Conservation (phyloP, 208 protist species). For the Crithidia bombi region DNA sequence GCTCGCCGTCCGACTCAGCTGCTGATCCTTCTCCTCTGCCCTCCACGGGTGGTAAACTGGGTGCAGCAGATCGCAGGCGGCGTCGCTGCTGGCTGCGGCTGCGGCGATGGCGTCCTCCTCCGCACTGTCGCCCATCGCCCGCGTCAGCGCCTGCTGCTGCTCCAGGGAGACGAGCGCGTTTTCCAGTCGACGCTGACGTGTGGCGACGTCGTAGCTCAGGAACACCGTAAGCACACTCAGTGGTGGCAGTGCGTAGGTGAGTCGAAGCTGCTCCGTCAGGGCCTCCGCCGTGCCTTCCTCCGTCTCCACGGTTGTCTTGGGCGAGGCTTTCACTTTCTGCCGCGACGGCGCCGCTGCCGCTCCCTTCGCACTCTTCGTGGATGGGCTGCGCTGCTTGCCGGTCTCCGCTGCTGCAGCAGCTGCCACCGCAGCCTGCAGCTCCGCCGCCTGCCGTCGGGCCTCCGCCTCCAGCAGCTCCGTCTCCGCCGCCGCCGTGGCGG, state of each 20-base stretch:
- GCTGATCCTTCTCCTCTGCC: conserved; percentile 20
- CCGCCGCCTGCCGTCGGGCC: conserved; percentile 27
- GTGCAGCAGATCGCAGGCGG: conserved; percentile 12
- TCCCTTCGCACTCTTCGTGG: conserved; percentile 19
- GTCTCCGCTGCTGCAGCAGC: conserved; percentile 12
- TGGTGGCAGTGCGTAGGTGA: conserved; percentile 57
- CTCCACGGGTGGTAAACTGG: conserved; percentile 21
- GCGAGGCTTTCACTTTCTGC: conserved; percentile 17
- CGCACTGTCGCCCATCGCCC: conserved; percentile 8
- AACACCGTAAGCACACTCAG: conserved; percentile 70
- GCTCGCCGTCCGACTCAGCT: background rate
- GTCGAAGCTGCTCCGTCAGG: conserved; percentile 22
- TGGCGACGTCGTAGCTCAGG: conserved; percentile 68
- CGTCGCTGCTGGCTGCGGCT: background rate
- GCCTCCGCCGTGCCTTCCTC: conserved; percentile 21
- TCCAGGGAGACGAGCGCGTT: conserved; percentile 31
- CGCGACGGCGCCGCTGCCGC: conserved; percentile 9
- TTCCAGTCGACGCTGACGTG: conserved; percentile 57
- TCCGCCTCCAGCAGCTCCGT: conserved; percentile 47
- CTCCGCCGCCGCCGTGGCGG: conserved; percentile 49
- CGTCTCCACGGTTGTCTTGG: conserved; percentile 11
- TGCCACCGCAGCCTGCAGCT: conserved; percentile 28
- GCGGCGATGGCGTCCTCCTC: conserved; percentile 18
- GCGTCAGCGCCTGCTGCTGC: background rate
- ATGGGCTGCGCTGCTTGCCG: conserved; percentile 19